phyloP scores from a whole-genome alignment of 768 basidiomycete species.

The Leccinum boreale region DNA sequence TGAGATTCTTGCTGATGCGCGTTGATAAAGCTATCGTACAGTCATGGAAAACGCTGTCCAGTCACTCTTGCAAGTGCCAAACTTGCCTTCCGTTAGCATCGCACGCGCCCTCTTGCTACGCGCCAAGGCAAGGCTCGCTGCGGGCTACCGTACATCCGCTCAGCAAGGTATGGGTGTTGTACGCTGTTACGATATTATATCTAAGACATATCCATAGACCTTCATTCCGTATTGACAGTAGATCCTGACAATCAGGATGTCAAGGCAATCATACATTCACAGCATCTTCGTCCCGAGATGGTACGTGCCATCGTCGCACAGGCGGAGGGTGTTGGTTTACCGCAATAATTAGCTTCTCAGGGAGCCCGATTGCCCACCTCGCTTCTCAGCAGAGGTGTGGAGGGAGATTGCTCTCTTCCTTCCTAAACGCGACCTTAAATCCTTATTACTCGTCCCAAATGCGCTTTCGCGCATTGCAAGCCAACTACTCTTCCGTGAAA shows the following conservation, averaged over 20 bases:
- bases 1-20: conserved; percentile 6
- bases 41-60: conserved; percentile 75
- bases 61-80: conserved; percentile 59
- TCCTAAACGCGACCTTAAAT: conserved; percentile 61
- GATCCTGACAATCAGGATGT: conserved; percentile 74
- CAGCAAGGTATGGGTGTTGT: conserved; percentile 50
- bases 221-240: conserved; percentile 58
- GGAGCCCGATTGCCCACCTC: conserved; percentile 44
- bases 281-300: conserved; percentile 52
- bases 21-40: conserved; percentile 44
- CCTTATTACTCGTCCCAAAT: conserved; percentile 62
- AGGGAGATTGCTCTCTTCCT: conserved; percentile 62
- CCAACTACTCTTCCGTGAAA: conserved; percentile 60
- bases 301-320: conserved; percentile 27
- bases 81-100: conserved; percentile 47
- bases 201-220: conserved; percentile 40
- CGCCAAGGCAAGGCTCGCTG: conserved; percentile 60
- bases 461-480: conserved; percentile 65
- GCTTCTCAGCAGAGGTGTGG: conserved; percentile 71
- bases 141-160: conserved; percentile 57
- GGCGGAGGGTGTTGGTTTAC: conserved; percentile 1
- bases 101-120: conserved; percentile 63
- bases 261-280: conserved; percentile 54
- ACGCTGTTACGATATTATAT: not conserved
- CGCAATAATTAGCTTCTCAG: conserved; percentile 23